Conservation (phyloP, 1,139 yeast species). For the Lodderomyces metapsilosis region DNA sequence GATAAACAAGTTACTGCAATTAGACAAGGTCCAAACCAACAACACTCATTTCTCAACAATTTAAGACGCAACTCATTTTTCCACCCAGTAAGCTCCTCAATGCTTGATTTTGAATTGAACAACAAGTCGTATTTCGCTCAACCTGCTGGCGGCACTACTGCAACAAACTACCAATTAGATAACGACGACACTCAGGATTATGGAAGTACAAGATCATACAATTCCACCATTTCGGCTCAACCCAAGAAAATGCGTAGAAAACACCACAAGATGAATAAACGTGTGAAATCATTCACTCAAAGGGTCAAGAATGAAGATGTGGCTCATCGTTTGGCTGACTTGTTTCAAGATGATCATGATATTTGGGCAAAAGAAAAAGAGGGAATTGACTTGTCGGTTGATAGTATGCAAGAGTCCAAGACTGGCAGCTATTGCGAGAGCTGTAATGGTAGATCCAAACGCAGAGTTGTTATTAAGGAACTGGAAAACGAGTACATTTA, state of each 20-base stretch:
- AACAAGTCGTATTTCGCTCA: background rate
- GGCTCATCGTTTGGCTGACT: background rate
- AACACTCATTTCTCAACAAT: background rate
- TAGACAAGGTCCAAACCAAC: background rate
- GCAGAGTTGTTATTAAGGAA: slow-evolving; percentile 13
- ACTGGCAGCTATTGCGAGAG: background rate
- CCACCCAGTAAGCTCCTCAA: background rate
- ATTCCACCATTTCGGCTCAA: slow-evolving; percentile 1
- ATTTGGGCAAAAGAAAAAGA: slow-evolving; percentile 2
- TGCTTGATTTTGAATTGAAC: background rate
- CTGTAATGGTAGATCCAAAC: slow-evolving; percentile 4
- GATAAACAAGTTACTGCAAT: background rate
- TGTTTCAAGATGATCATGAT: slow-evolving; percentile 1
- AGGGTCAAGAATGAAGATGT: slow-evolving; percentile 2
- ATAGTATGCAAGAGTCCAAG: background rate
- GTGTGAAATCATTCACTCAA: slow-evolving; percentile 3
- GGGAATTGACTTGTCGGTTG: background rate
- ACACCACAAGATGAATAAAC: slow-evolving; percentile 1
- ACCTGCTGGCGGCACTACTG: too few relatives aligned
- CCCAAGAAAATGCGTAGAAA: background rate
- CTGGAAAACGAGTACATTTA: slow-evolving; percentile 5
- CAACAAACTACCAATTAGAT: too few relatives aligned
- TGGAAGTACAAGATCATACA: background rate
- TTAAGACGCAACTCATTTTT: background rate
- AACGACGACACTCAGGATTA: background rate